Base-by-base conservation (phyloP, 2,329 filamentous ascomycete species). In the Sporothrix pseudoabietina region DNA sequence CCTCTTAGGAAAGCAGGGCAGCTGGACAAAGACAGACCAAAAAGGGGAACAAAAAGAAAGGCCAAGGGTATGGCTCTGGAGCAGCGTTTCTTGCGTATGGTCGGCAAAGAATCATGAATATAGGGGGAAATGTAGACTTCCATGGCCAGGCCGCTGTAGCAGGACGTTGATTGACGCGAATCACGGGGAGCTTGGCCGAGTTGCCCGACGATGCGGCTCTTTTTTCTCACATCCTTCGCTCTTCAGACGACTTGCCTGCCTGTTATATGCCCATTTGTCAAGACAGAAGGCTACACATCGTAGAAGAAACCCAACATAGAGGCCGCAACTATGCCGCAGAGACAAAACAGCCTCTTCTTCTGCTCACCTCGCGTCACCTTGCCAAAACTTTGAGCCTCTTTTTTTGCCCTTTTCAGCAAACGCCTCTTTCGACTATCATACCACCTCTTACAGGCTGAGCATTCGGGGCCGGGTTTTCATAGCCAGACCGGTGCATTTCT, bases 121-220 rank as follows among this genome's bases (percentile, higher is more conserved):
- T 3, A 44, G n/a, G 12, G 10, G 8, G 12, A 4, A 44, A 44
- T 44, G 4, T 7, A 35, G 35, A 35, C 35, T 35, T 3, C 35
- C 30, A 26, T 35, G 16, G 39, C 30, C 16, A 35, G 32, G 32
- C 22, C 14, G 32, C 14, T n/a, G 32, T 8, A 16, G 10, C 57
- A 61, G 30, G 32, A 14, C 49, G 8, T 26, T n/a, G 49, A 7
- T 44, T 16, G 32, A 12, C 5, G 57, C 41, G 16, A 32, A 63
- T 63, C 32, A 19, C 35, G 32, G 59, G 32, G 35, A 65, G 59
- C 3, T 5, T 44, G n/a, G 5, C 59, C 59, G 39, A 41, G 39
- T 65, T 65, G 59, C 59, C 59, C 59, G n/a, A 26, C n/a, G n/a
- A 44, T 65, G 59, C 19, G 59, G 59, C 59, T 63, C 59, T 44